phyloP scores from a whole-genome alignment of 2,329 filamentous ascomycete genomes.

The Thelonectria rubi region DNA sequence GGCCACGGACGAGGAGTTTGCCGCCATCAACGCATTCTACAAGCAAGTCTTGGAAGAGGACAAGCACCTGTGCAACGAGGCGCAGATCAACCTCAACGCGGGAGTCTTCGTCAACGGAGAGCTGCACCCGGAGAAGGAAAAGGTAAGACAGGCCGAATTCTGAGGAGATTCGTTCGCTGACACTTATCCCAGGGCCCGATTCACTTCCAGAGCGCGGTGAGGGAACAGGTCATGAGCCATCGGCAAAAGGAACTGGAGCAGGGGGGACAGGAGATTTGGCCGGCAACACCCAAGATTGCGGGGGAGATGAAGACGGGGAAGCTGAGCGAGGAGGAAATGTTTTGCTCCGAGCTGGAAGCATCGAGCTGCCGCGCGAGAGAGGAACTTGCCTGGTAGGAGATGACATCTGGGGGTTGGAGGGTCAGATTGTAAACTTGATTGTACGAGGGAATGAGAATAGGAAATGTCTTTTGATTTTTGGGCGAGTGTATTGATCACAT shows the following conservation, averaged over 20 bases:
- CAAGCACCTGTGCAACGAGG: conserved; percentile 67
- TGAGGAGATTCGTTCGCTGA: not conserved
- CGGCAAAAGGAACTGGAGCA: conserved; percentile 53
- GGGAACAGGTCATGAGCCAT: conserved; percentile 56
- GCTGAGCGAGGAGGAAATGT: conserved; percentile 40
- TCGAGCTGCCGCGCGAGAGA: conserved; percentile 22
- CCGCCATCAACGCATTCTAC: conserved; percentile 65
- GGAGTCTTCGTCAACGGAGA: conserved; percentile 70
- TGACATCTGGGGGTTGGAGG: not conserved
- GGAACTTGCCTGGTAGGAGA: conserved; percentile 31
- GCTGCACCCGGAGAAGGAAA: conserved; percentile 68
- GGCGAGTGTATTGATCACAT: too few relatives aligned
- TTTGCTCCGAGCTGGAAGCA: conserved; percentile 39
- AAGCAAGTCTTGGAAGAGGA: conserved; percentile 71
- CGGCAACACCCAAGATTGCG: conserved; percentile 45
- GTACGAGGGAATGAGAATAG: too few relatives aligned
- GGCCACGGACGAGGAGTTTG: conserved; percentile 64
- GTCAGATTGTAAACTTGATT: too few relatives aligned
- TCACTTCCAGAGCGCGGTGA: conserved; percentile 59
- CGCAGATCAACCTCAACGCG: conserved; percentile 67
- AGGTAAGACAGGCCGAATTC: conserved; percentile 44
- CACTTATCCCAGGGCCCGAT: conserved; percentile 53
- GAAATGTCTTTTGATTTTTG: too few relatives aligned
- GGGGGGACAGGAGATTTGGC: conserved; percentile 57
- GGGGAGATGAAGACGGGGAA: conserved; percentile 40